Percentiles rank a stretch among this genome's conserved stretches.
phyloP scores from a whole-genome alignment of 768 basidiomycete genomes.

The Tulasnella sp. region DNA sequence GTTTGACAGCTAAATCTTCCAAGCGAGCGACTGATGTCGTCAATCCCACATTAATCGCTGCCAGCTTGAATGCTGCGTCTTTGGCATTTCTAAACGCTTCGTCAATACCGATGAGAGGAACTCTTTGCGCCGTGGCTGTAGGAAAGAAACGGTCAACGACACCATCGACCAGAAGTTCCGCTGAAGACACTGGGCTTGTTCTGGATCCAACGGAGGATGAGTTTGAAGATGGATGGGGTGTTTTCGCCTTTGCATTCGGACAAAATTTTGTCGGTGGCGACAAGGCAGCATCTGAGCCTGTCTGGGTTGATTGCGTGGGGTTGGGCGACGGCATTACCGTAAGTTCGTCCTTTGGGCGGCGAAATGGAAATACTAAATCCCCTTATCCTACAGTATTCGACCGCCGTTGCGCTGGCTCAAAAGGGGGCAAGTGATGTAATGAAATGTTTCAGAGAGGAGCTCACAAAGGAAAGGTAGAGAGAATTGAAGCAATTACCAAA shows the following conservation, averaged over 20 bases:
- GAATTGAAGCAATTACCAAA: neutral
- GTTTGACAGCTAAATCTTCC: neutral
- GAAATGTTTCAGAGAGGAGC: slow-evolving; percentile 17
- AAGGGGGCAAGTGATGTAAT: neutral
- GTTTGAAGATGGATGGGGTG: slow-evolving; percentile 47
- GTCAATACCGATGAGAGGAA: slow-evolving; percentile 69
- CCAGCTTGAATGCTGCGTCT: slow-evolving; percentile 66
- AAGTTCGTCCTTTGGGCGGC: neutral
- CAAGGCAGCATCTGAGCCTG: slow-evolving; percentile 10
- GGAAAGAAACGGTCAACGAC: slow-evolving; percentile 35
- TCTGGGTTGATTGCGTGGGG: slow-evolving; percentile 29
- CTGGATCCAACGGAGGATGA: slow-evolving; percentile 55
- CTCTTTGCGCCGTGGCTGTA: slow-evolving; percentile 65
- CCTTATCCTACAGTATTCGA: neutral
- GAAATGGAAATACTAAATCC: neutral
- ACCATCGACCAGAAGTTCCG: neutral
- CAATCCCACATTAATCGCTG: slow-evolving; percentile 47
- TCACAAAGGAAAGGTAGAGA: neutral
- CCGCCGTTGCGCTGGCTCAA: slow-evolving; percentile 1
- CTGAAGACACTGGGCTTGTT: slow-evolving; percentile 38
- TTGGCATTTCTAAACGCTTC: slow-evolving; percentile 65
- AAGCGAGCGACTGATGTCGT: slow-evolving; percentile 30
- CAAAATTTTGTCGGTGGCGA: neutral
- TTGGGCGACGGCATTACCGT: slow-evolving; percentile 15
- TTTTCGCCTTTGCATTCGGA: slow-evolving; percentile 63